A percentile compares a stretch with the other conserved stretches of the same genome.
Evolutionary conservation across 2,329 filamentous ascomycete species (phyloP).

Genomic region (Talaromyces sp.): DNA sequence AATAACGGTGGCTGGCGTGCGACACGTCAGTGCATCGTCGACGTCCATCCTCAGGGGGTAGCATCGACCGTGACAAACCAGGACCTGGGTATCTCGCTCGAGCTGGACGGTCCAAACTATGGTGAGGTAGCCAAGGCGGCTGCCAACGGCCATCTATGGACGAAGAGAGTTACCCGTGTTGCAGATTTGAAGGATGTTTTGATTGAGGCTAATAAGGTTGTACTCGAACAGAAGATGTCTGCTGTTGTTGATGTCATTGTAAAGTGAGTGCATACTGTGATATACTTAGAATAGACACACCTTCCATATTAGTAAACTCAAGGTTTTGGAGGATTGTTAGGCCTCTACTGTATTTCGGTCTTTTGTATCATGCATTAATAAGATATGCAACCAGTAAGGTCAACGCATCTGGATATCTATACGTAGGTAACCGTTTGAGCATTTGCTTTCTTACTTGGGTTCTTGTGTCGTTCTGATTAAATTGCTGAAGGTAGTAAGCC

Average conservation of each 20-base stretch:
- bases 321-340: neutral
- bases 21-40: slow-evolving; percentile 29
- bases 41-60: slow-evolving; percentile 22
- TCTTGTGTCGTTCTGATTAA: no score
- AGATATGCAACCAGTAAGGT: neutral
- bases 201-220: slow-evolving; percentile 19
- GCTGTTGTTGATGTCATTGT: slow-evolving; percentile 23
- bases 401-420: neutral
- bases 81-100: slow-evolving; percentile 23
- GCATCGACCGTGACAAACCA: slow-evolving; percentile 18
- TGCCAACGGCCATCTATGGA: slow-evolving; percentile 23
- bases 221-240: slow-evolving; percentile 19
- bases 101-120: slow-evolving; percentile 22
- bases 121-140: slow-evolving; percentile 23
- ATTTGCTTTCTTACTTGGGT: no score
- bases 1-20: slow-evolving; percentile 69
- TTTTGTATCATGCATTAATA: neutral
- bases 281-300: neutral
- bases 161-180: slow-evolving; percentile 19
- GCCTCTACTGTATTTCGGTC: neutral
- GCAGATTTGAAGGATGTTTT: slow-evolving; percentile 20
- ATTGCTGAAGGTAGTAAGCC: neutral
- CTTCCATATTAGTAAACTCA: neutral
- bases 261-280: slow-evolving; percentile 4
- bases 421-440: no score